Evolutionary conservation across 352 stramenopile genomes (phyloP), one percentile per base, ranked within the genome.

Genomic region (Pythium utonaiense): DNA sequence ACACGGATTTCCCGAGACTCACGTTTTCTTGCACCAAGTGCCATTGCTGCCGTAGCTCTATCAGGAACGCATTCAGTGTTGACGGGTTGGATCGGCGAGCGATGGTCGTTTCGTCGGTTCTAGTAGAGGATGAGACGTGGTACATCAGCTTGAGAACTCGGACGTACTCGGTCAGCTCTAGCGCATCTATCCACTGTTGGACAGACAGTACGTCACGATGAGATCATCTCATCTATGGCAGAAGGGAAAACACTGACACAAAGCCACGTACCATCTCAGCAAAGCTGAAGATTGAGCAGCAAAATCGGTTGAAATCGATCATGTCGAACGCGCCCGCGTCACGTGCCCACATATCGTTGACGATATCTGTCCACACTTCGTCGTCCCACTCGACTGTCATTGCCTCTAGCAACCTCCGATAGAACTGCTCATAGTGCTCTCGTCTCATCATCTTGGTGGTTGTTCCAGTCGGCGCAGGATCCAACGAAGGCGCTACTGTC

Each of bases 311-410:
- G 25, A 72, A 72, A 66, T 81, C 64, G 12, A 86, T 49, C 1
- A 68, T 44, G 4, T 49, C 0, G 40, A 78, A 82, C 3, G 55
- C 52, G 13, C 54, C 64, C 17, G 66, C 64, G 25, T 83, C 72
- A 9, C 69, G 70, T 9, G 54, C 40, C 67, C 77, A 79, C 71
- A 83, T 83, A 24, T 72, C 76, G 22, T 57, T 47, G 21, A 73
- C 48, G 9, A 78, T 51, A 14, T 53, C 45, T 34, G 65, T 47
- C 31, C 63, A 71, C 1, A 62, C 67, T 17, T 77, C 64, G 14
- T 86, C 70, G 9, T 80, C 72, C 72, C 72, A 83, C 57, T 63
- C 74, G 28, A 83, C 69, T 2, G 73, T 82, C 77, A 83, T 78
- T 14, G 73, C 68, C 6, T 56, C 70, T 24, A 86, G 58, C 33